These are phyloP conservation scores for Tulasnella sp. DNA, from an alignment of 768 basidiomycete genomes.

Conservation along the genomic window DNA sequence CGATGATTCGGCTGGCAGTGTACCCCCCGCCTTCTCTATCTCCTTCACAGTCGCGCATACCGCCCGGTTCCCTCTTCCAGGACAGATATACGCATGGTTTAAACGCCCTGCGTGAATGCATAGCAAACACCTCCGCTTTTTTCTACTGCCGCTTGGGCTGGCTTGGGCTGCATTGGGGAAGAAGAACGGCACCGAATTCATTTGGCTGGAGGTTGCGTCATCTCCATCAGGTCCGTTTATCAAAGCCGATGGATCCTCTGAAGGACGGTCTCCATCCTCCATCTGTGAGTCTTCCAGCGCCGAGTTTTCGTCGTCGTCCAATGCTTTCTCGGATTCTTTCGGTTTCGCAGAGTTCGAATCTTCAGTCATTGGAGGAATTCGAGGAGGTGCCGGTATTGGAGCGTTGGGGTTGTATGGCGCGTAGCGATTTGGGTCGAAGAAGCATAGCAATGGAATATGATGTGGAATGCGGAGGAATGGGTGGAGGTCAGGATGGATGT, in stretches of 20 bases:
- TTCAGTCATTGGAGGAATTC: too few relatives aligned
- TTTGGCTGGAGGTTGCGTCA: too few relatives aligned
- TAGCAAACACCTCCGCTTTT: background rate
- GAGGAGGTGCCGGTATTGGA: background rate
- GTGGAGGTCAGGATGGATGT: background rate
- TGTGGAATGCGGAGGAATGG: conserved; percentile 3
- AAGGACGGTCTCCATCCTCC: too few relatives aligned
- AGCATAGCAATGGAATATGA: background rate
- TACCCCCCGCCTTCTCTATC: background rate
- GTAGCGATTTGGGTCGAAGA: conserved; percentile 5
- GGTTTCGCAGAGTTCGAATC: too few relatives aligned
- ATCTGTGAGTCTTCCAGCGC: too few relatives aligned
- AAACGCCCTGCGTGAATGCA: conserved; percentile 8
- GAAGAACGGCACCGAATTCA: background rate
- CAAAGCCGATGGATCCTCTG: too few relatives aligned
- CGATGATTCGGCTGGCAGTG: background rate
- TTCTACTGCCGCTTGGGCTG: background rate
- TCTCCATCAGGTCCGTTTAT: too few relatives aligned
- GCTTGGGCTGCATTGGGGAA: background rate
- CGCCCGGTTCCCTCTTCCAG: conserved; percentile 11
- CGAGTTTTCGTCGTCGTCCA: too few relatives aligned
- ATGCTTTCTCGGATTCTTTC: too few relatives aligned
- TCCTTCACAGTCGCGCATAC: conserved; percentile 6
- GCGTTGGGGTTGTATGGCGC: background rate
- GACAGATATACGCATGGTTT: conserved; percentile 10